Base-by-base conservation (phyloP, 2,329 filamentous ascomycete genomes). In the Talaromyces sp. region DNA sequence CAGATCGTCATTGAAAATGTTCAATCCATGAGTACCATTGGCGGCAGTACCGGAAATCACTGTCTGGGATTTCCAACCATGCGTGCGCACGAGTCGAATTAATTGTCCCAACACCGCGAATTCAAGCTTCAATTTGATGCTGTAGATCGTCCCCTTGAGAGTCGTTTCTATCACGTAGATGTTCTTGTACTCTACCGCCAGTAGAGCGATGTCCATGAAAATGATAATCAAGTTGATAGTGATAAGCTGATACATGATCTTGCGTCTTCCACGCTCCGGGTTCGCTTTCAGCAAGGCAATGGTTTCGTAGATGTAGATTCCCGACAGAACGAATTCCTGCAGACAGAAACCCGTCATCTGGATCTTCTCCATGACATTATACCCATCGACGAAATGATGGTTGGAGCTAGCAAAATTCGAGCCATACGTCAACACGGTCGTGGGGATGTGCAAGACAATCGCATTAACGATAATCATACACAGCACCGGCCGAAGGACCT, bases 311-410 rank as follows among this genome's bases (percentile, higher is more conserved):
- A 84, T 82, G 65, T 82, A 84, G 19, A 82, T 69, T 1, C 72
- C 72, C 1, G 80, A 82, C 52, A 84, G 76, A 60, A 82, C 73
- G 53, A 79, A 73, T 59, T 84, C 82, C 63, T 84, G 82, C 11
- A 83, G 56, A 63, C 79, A 82, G 64, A 84, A 84, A 7, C 80
- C 72, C 5, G 79, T 80, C 66, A 84, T 78, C 64, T 84, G 80
- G 17, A 84, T 74, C 65, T 80, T 80, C 62, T 84, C 82, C 71
- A 81, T 76, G 35, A 77, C 64, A 43, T 75, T 74, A 64, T 78
- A 79, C 6, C 71, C 74, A 3, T 57, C 58, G 17, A 69, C 66
- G 59, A 70, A 77, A 11, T 59, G 54, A 36, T 57, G 17, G 5
- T 56, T 58, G 13, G 62, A 43, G 21, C 55, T 25, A 13, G 63